phyloP scores from a whole-genome alignment of 306 rosid species.

The Sphenostylis stenocarpa region DNA sequence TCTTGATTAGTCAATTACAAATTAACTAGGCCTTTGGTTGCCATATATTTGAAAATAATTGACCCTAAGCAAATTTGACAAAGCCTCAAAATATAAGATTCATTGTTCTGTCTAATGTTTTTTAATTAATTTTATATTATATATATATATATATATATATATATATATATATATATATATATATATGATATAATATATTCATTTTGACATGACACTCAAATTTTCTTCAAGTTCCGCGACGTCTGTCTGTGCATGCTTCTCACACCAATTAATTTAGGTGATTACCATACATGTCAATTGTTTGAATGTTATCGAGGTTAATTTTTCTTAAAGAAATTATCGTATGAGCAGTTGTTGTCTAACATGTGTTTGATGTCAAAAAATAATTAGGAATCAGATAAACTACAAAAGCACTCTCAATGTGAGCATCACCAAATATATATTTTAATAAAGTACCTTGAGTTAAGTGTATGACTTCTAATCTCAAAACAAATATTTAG shows the following conservation, averaged over 20 bases:
- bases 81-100: not conserved
- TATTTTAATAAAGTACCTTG: not conserved
- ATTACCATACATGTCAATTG: too few relatives aligned
- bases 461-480: not conserved
- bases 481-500: not conserved
- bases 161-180: too few relatives aligned
- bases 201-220: too few relatives aligned
- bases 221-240: too few relatives aligned
- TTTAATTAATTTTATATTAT: too few relatives aligned
- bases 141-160: too few relatives aligned
- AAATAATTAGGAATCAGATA: not conserved
- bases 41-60: not conserved
- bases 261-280: not conserved
- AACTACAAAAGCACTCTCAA: not conserved
- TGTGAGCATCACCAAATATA: not conserved
- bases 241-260: not conserved
- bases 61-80: not conserved
- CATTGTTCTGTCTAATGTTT: too few relatives aligned
- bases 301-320: not conserved
- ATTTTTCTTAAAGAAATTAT: not conserved
- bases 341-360: too few relatives aligned
- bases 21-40: too few relatives aligned
- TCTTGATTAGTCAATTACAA: not conserved
- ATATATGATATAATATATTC: too few relatives aligned
- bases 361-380: not conserved